These are phyloP conservation scores for Chlorella ohadii DNA, from an alignment of 139 green algal species.

Conservation along the genomic window DNA sequence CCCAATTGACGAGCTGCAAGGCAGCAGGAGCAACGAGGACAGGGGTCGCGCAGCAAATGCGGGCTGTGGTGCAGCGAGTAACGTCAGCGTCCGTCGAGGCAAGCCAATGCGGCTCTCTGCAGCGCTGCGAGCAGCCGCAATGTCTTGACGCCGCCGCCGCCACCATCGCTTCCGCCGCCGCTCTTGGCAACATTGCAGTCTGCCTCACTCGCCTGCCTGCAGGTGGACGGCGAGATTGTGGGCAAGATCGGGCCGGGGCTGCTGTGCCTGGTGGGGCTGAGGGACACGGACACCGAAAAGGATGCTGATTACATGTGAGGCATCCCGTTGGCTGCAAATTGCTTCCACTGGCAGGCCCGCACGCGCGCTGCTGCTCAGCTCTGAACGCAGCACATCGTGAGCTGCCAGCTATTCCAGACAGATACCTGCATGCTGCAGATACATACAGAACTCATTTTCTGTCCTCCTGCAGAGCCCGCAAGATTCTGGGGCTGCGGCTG, in stretches of 20 bases:
- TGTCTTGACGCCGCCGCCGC: no score
- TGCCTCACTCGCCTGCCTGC: neutral
- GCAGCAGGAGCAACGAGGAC: no score
- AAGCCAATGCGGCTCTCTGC: no score
- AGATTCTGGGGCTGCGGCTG: slow-evolving; percentile 63
- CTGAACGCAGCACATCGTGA: no score
- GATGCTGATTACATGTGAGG: slow-evolving; percentile 71
- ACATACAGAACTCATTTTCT: no score
- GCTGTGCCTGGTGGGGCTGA: slow-evolving; percentile 69
- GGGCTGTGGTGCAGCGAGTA: no score
- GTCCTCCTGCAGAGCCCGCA: slow-evolving; percentile 35
- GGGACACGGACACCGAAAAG: slow-evolving; percentile 49
- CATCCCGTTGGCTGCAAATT: neutral
- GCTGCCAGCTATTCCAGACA: no score
- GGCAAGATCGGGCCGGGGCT: slow-evolving; percentile 63
- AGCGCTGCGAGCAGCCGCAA: no score
- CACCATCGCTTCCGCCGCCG: no score
- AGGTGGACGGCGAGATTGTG: slow-evolving; percentile 68
- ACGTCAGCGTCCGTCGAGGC: no score
- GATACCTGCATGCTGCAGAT: neutral
- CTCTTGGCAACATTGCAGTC: no score
- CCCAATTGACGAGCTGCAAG: no score
- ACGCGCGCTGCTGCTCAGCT: neutral
- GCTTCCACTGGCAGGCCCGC: neutral
- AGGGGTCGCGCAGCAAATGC: neutral